A percentile compares a stretch with the other conserved stretches of the same genome.
phyloP scores from a whole-genome alignment of 1,284 basidiomycete genomes.

The Puccinia novopanici region DNA sequence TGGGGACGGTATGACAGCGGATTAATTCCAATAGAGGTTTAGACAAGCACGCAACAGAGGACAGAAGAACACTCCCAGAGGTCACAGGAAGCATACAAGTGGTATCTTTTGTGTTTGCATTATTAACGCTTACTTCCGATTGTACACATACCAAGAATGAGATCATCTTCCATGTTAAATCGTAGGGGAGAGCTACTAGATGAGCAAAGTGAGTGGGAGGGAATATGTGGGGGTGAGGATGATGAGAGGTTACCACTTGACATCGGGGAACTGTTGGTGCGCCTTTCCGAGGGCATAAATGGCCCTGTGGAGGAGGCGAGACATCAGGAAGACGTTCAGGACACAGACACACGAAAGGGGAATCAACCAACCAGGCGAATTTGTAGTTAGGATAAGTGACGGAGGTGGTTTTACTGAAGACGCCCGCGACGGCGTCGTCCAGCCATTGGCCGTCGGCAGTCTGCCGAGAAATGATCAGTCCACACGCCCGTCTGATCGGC shows the following conservation, averaged over 20 bases:
- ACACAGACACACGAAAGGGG: neutral
- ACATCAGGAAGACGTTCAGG: neutral
- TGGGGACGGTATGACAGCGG: no score
- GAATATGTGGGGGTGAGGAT: no score
- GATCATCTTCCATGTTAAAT: no score
- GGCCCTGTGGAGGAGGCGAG: slow-evolving; percentile 34
- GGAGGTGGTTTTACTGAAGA: slow-evolving; percentile 71
- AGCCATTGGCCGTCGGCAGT: slow-evolving; percentile 87
- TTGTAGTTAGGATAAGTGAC: slow-evolving; percentile 61
- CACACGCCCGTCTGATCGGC: slow-evolving; percentile 77
- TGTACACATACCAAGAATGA: no score
- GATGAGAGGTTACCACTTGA: slow-evolving; percentile 33
- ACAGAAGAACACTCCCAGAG: no score
- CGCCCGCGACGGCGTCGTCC: slow-evolving; percentile 67
- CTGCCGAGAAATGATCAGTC: slow-evolving; percentile 87
- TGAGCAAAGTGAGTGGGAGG: neutral
- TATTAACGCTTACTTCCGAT: no score
- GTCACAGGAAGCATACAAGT: no score
- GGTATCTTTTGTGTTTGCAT: no score
- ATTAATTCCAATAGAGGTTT: no score
- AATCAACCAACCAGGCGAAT: slow-evolving; percentile 54
- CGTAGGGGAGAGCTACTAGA: no score
- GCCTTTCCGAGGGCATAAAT: slow-evolving; percentile 60
- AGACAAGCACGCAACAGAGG: no score
- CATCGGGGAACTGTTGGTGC: slow-evolving; percentile 46